A percentile compares a stretch with the other conserved stretches of the same genome.
Conservation (phyloP, 805 yeast species). For the Yarrowia sp. region DNA sequence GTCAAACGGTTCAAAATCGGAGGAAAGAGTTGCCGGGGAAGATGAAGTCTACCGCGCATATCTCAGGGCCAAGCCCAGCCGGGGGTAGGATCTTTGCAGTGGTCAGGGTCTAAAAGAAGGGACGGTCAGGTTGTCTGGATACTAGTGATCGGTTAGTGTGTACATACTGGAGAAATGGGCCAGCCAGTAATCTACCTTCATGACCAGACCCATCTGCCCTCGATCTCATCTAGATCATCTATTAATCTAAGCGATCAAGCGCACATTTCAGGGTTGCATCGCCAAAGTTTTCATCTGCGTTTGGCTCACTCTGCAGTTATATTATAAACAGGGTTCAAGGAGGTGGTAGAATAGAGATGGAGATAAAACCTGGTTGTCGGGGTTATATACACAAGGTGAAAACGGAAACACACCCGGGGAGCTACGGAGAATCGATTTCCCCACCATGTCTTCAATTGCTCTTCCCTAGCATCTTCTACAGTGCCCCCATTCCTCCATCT, state of each 20-base stretch:
- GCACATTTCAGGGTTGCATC: neutral
- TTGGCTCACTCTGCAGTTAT: neutral
- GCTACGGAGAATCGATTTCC: neutral
- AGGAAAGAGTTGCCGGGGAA: constrained; percentile 9
- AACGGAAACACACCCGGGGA: too few relatives aligned
- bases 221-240: constrained; percentile 7
- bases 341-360: neutral
- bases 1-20: neutral
- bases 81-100: neutral
- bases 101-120: too few relatives aligned
- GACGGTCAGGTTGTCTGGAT: too few relatives aligned
- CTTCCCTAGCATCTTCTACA: neutral
- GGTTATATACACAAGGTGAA: neutral
- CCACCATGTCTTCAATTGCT: neutral
- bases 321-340: constrained; percentile 3
- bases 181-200: neutral
- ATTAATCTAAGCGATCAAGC: neutral
- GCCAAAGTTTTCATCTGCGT: neutral
- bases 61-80: constrained; percentile 8
- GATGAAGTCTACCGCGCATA: neutral
- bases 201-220: neutral
- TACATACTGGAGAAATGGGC: fast-evolving
- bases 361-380: too few relatives aligned
- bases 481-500: neutral
- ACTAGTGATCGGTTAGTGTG: too few relatives aligned